Evolutionary conservation across 495 filamentous ascomycete species (phyloP), one percentile per base, ranked within the genome.

Genomic region (Penicillium waksmanii): DNA sequence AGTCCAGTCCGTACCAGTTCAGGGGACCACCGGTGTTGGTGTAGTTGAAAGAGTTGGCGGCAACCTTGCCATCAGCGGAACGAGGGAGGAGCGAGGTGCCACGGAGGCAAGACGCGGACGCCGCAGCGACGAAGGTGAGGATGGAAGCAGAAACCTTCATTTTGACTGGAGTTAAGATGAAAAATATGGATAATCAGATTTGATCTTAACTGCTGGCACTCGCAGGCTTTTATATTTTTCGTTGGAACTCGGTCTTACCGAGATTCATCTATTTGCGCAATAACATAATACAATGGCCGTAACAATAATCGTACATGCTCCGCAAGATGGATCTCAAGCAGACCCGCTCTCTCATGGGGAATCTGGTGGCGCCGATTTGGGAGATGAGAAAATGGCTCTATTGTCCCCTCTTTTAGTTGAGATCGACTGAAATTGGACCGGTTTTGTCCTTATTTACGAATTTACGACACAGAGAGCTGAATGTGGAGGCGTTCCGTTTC

Each of bases 1-100:
- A 43, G 46, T 76, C 72, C 17, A 90, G 68, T 7, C 72, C 70
- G 55, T 82, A 74, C 87, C 87, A 90, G 62, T 81, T 76, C 51
- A 87, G 57, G 15, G 87, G 85, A 0, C 85, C 85, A 46, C 67
- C 76, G 1, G 59, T 51, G 15, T 76, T 83, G 11, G 71, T 76
- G 60, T 89, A 89, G 21, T 68, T 66, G 58, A 53, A 71, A 11
- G 46, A 19, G 46, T 63, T 63, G 56, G 56, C 15, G 6, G 59
- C 56, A 31, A 63, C 56, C 3, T 52, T 63, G 31, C 61, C 61
- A 43, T 63, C 61, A 4, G 61, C 52, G 2, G 56, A 27, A 53
- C 61, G 61, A 23, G 61, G 61, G 38, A 63, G 18, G 10, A 63
- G 52, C 12, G 61, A 63, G 34, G 61, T 63, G 19, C 61, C 61